A percentile compares a stretch with the other conserved stretches of the same genome.
These are phyloP conservation scores for Boletus sp. DNA, from an alignment of 768 basidiomycete species.

Conservation along the genomic window DNA sequence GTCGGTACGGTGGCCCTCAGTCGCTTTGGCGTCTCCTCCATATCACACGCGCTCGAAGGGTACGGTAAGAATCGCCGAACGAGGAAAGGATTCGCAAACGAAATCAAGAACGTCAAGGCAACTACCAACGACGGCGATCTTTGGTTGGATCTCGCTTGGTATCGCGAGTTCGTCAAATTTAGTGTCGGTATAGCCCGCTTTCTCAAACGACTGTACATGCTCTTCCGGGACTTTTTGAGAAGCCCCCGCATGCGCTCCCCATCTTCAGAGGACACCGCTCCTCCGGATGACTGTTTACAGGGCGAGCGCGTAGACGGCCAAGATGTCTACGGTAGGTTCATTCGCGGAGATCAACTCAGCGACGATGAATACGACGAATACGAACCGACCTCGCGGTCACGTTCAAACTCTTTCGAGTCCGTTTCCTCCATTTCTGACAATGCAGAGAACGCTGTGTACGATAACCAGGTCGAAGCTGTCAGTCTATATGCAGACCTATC, in stretches of 20 bases:
- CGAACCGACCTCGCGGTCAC: constrained; percentile 22
- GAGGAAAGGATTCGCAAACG: constrained; percentile 47
- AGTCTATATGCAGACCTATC: constrained; percentile 57
- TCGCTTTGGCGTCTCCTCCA: constrained; percentile 41
- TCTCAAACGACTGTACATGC: constrained; percentile 19
- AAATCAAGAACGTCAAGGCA: constrained; percentile 45
- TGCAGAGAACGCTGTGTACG: constrained; percentile 32
- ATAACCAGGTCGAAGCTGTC: constrained; percentile 41
- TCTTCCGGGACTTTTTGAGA: constrained; percentile 19
- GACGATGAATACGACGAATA: constrained; percentile 50
- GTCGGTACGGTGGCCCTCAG: constrained; percentile 40
- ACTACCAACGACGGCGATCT: constrained; percentile 36
- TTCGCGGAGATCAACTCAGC: constrained; percentile 54
- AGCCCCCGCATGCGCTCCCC: constrained; percentile 11
- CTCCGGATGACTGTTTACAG: constrained; percentile 6
- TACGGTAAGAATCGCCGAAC: constrained; percentile 22
- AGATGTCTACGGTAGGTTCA: constrained; percentile 54
- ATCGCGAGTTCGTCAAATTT: constrained; percentile 39
- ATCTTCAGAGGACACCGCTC: constrained; percentile 3
- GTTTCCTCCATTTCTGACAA: constrained; percentile 27
- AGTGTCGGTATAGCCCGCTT: constrained; percentile 28
- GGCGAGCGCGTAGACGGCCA: constrained; percentile 29
- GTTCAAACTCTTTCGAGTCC: constrained; percentile 19
- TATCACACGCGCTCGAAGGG: constrained; percentile 31
- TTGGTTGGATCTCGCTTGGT: constrained; percentile 42